These are phyloP conservation scores for Aspergillus candidus DNA, from an alignment of 2,329 filamentous ascomycete genomes.

Conservation along the genomic window DNA sequence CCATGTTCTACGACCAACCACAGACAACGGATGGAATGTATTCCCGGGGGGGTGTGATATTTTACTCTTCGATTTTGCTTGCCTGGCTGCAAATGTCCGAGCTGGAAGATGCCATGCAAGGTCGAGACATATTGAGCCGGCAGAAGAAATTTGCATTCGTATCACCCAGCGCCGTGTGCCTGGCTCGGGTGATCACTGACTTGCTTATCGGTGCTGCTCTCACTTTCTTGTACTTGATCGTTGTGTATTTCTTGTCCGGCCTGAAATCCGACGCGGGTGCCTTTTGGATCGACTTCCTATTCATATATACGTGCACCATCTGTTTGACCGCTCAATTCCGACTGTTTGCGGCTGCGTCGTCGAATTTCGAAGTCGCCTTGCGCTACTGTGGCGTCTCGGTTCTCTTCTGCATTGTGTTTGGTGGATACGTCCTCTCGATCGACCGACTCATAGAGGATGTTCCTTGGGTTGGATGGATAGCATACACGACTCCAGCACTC, in stretches of 20 bases:
- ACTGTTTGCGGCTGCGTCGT: conserved; percentile 54
- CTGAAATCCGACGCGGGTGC: conserved; percentile 42
- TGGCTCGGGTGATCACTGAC: conserved; percentile 54
- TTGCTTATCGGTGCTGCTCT: conserved; percentile 49
- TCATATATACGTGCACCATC: conserved; percentile 54
- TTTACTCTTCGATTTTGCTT: conserved; percentile 58
- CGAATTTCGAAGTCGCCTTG: conserved; percentile 57
- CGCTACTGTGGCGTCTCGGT: conserved; percentile 55
- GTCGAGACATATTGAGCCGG: conserved; percentile 59
- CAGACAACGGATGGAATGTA: conserved; percentile 53
- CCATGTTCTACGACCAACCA: conserved; percentile 62
- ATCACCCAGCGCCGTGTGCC: conserved; percentile 53
- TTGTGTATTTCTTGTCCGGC: conserved; percentile 57
- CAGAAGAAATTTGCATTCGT: conserved; percentile 61
- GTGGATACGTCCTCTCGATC: conserved; percentile 57
- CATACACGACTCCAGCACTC: conserved; percentile 41
- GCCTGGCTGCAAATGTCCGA: conserved; percentile 66
- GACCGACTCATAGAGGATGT: conserved; percentile 50
- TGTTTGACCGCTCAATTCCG: conserved; percentile 57
- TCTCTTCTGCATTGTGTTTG: conserved; percentile 55
- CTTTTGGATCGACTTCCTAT: conserved; percentile 58
- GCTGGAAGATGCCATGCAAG: conserved; percentile 66
- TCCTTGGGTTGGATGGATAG: conserved; percentile 58
- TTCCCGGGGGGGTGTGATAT: conserved; percentile 52
- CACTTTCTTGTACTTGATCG: conserved; percentile 50